Conservation (phyloP, 2,329 filamentous ascomycete species). For the Nigrograna mackinnonii region DNA sequence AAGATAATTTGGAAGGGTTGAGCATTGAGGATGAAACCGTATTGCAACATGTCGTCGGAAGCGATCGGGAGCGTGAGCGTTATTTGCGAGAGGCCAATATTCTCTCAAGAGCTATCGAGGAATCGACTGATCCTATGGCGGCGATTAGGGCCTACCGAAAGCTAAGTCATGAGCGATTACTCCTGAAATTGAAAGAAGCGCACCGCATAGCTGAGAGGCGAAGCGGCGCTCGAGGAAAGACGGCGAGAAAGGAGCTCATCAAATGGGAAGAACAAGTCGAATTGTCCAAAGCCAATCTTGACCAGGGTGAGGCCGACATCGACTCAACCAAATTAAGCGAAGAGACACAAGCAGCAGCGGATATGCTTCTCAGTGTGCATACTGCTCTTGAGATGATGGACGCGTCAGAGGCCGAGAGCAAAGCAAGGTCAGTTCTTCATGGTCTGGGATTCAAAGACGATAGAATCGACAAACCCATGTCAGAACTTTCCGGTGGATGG, state of each 20-base stretch:
- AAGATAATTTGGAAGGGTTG: conserved; percentile 36
- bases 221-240: conserved; percentile 74
- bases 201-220: conserved; percentile 75
- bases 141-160: conserved; percentile 64
- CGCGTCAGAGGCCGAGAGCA: conserved; percentile 65
- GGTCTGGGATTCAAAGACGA: conserved; percentile 73
- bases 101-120: conserved; percentile 64
- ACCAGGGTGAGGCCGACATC: conserved; percentile 61
- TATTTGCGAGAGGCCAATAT: conserved; percentile 66
- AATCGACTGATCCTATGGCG: conserved; percentile 56
- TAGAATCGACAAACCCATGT: conserved; percentile 62
- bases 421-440: conserved; percentile 63
- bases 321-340: conserved; percentile 59
- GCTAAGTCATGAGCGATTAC: conserved; percentile 65
- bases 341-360: conserved; percentile 71
- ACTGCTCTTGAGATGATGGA: conserved; percentile 65
- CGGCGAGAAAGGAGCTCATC: conserved; percentile 75
- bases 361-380: conserved; percentile 71
- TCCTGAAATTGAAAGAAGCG: conserved; percentile 66
- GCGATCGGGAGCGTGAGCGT: conserved; percentile 54
- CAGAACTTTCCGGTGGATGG: conserved; percentile 71
- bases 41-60: conserved; percentile 67
- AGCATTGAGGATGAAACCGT: conserved; percentile 51
- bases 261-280: conserved; percentile 69
- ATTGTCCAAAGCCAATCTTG: conserved; percentile 54